Evolutionary conservation across 2,329 filamentous ascomycete species (phyloP).

Genomic region (Elsinoe batatas): DNA sequence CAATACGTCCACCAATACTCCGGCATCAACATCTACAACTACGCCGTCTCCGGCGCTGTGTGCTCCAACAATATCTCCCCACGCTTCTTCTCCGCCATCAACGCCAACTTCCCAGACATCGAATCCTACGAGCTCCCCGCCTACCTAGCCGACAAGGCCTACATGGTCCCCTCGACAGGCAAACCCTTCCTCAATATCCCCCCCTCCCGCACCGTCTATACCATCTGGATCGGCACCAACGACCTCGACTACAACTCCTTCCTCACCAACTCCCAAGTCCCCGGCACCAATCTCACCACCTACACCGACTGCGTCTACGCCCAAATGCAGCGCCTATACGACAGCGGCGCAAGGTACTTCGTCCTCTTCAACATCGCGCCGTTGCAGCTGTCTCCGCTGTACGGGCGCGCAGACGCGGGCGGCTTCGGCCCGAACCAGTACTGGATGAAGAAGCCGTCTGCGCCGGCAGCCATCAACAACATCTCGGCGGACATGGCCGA

Average conservation of each 20-base stretch:
- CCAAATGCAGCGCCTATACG: conserved; percentile 53
- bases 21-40: conserved; percentile 51
- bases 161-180: conserved; percentile 25
- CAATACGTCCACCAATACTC: conserved; percentile 54
- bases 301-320: conserved; percentile 61
- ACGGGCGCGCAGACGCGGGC: conserved; percentile 42
- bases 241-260: conserved; percentile 60
- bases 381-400: conserved; percentile 57
- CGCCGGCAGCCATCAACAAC: conserved; percentile 33
- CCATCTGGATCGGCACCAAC: conserved; percentile 74
- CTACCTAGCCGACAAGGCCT: conserved; percentile 35
- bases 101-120: conserved; percentile 49
- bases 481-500: conserved; percentile 44
- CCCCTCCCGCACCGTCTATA: conserved; percentile 56
- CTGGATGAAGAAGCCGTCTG: conserved; percentile 40
- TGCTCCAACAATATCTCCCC: conserved; percentile 60
- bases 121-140: conserved; percentile 38
- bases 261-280: conserved; percentile 52
- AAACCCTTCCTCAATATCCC: conserved; percentile 35
- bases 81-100: conserved; percentile 43
- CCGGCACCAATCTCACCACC: conserved; percentile 50
- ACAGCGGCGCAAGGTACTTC: conserved; percentile 57
- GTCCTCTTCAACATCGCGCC: conserved; percentile 62
- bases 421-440: conserved; percentile 37
- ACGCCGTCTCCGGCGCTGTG: conserved; percentile 62